phyloP scores from a whole-genome alignment of 73 alveolate genomes.

The Paramecium tetraurelia region DNA sequence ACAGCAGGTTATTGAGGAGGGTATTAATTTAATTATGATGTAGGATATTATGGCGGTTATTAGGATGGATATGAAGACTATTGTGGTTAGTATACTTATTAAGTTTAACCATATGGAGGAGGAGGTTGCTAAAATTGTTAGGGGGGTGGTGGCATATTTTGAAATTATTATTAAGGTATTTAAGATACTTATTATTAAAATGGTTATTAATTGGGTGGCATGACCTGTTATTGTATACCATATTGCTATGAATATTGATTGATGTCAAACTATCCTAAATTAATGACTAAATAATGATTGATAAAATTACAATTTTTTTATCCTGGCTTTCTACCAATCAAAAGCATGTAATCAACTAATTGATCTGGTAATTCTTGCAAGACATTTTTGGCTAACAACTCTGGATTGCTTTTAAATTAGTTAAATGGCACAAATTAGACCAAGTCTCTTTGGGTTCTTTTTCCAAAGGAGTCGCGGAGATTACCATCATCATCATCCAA shows the following conservation, averaged over 20 bases:
- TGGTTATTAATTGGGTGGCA: not conserved
- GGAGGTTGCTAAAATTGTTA: not conserved
- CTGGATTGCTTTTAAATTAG: slow-evolving; percentile 71
- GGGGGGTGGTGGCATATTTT: not conserved
- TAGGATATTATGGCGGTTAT: not conserved
- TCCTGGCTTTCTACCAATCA: slow-evolving; percentile 43
- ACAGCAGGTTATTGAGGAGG: not conserved
- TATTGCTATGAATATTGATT: not conserved
- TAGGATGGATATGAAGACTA: not conserved
- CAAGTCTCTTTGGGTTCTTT: slow-evolving; percentile 81
- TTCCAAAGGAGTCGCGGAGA: slow-evolving; percentile 63
- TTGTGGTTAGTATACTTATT: not conserved
- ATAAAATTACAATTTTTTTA: not conserved
- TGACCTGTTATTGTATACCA: not conserved
- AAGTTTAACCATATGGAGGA: not conserved
- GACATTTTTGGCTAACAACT: slow-evolving; percentile 75
- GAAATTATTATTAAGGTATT: not conserved
- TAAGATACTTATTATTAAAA: not conserved
- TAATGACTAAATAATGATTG: not conserved
- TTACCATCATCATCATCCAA: slow-evolving; percentile 93
- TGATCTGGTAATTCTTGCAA: slow-evolving; percentile 85
- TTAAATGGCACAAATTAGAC: slow-evolving; percentile 87
- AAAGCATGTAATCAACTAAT: slow-evolving; percentile 60
- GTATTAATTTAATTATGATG: not conserved
- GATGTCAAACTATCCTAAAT: not conserved